Percentiles rank a stretch among this genome's conserved stretches.
phyloP scores from a whole-genome alignment of 345 rosid species.

The Lepidium didymum region DNA sequence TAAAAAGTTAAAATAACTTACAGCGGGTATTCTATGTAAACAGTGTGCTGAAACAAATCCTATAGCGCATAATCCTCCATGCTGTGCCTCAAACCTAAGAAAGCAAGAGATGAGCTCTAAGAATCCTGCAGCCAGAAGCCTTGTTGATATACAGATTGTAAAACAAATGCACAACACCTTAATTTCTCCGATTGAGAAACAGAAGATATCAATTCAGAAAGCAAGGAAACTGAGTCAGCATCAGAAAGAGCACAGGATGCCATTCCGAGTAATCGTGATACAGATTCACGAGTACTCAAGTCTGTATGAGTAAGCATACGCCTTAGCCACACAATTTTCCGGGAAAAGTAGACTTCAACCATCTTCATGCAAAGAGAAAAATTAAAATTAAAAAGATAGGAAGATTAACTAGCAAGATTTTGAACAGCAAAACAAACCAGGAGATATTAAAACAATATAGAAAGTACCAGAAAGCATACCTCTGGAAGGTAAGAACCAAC shows the following conservation, averaged over 20 bases:
- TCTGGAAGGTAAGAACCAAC: conserved; percentile 75
- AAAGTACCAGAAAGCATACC: conserved; percentile 39
- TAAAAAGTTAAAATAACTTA: conserved; percentile 33
- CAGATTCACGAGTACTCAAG: conserved; percentile 84
- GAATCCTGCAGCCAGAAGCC: not conserved
- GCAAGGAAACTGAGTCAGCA: conserved; percentile 46
- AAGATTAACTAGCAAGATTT: not conserved
- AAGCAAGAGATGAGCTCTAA: conserved; percentile 14
- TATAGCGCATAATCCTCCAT: conserved; percentile 71
- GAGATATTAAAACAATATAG: not conserved
- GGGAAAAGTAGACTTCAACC: conserved; percentile 60
- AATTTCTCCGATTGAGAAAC: conserved; percentile 43
- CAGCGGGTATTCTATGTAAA: conserved; percentile 44
- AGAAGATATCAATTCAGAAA: conserved; percentile 50
- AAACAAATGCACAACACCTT: conserved; percentile 39
- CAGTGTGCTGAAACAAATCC: conserved; percentile 82
- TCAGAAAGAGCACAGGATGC: conserved; percentile 74
- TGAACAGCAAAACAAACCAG: conserved; percentile 6
- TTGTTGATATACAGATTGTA: conserved; percentile 2
- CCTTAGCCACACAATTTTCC: conserved; percentile 70
- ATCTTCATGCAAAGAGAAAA: conserved; percentile 35
- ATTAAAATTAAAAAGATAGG: not conserved
- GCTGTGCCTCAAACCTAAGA: conserved; percentile 71
- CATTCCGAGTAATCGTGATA: conserved; percentile 83
- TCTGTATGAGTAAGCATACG: conserved; percentile 70